phyloP scores from a whole-genome alignment of 2,329 filamentous ascomycete species.

The Ophiostoma novo-ulmi region DNA sequence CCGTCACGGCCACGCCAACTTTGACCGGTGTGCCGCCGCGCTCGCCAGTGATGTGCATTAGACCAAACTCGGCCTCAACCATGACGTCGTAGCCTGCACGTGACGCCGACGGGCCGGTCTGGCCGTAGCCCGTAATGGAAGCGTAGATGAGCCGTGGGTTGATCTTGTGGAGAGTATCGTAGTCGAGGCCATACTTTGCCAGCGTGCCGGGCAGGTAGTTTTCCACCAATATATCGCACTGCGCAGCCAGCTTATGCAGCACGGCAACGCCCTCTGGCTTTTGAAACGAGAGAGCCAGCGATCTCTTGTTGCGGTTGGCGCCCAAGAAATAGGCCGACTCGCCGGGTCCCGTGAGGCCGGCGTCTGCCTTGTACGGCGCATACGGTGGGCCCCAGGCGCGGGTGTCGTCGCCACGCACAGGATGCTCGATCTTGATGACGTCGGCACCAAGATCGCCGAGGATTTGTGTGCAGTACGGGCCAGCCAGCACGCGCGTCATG shows the following conservation, averaged over 20 bases:
- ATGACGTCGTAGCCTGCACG: conserved; percentile 97
- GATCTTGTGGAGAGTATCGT: conserved; percentile 69
- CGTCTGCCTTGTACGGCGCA: conserved; percentile 64
- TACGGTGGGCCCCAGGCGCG: conserved; percentile 95
- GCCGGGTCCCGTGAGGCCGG: conserved; percentile 62
- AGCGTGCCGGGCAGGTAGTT: conserved; percentile 90
- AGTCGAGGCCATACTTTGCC: conserved; percentile 89
- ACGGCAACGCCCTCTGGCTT: conserved; percentile 78
- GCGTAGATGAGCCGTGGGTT: conserved; percentile 89
- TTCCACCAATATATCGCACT: conserved; percentile 90
- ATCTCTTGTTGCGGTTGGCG: conserved; percentile 96
- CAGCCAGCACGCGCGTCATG: conserved; percentile 93
- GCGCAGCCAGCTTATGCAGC: conserved; percentile 74
- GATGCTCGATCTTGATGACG: conserved; percentile 96
- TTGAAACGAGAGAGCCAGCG: conserved; percentile 84
- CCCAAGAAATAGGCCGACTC: conserved; percentile 93
- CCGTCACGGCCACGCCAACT: conserved; percentile 94
- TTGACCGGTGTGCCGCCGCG: conserved; percentile 90
- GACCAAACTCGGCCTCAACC: conserved; percentile 95
- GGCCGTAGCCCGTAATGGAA: conserved; percentile 94
- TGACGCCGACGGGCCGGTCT: conserved; percentile 82
- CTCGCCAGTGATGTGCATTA: conserved; percentile 96
- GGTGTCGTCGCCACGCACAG: conserved; percentile 84
- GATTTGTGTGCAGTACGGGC: conserved; percentile 98
- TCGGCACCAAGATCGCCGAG: conserved; percentile 92